phyloP scores from a whole-genome alignment of 2,329 filamentous ascomycete genomes.

The Basipetospora sp. region DNA sequence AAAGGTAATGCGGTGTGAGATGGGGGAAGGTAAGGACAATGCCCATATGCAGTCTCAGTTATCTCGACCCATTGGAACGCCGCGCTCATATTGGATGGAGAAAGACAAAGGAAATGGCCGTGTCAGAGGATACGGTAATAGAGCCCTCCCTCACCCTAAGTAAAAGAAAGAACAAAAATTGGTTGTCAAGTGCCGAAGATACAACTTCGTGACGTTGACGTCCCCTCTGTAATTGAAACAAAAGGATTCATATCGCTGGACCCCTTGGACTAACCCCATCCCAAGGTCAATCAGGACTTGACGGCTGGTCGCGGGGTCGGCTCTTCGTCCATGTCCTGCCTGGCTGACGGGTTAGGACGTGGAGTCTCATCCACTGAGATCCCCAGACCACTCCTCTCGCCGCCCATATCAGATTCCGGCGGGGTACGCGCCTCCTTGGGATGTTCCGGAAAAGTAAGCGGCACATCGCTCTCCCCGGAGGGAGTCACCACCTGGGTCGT shows the following conservation, averaged over 20 bases:
- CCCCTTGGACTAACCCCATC: too few relatives aligned
- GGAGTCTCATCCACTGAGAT: slow-evolving; percentile 28
- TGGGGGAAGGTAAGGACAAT: background rate
- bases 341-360: slow-evolving; percentile 17
- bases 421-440: slow-evolving; percentile 15
- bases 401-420: slow-evolving; percentile 14
- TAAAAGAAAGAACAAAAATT: background rate
- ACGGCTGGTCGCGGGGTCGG: slow-evolving; percentile 24
- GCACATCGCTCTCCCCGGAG: slow-evolving; percentile 24
- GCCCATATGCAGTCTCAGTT: slow-evolving; percentile 6
- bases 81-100: slow-evolving; percentile 5
- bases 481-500: slow-evolving; percentile 39
- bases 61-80: slow-evolving; percentile 7
- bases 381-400: slow-evolving; percentile 9
- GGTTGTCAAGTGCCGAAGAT: too few relatives aligned
- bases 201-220: too few relatives aligned
- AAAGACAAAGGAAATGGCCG: slow-evolving; percentile 1
- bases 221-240: too few relatives aligned
- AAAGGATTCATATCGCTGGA: too few relatives aligned
- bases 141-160: background rate
- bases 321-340: slow-evolving; percentile 18
- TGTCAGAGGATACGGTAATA: background rate
- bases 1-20: background rate
- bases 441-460: slow-evolving; percentile 13
- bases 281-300: slow-evolving; percentile 9